Conservation (phyloP, 352 stramenopile genomes). For the Pythium apleroticum region DNA sequence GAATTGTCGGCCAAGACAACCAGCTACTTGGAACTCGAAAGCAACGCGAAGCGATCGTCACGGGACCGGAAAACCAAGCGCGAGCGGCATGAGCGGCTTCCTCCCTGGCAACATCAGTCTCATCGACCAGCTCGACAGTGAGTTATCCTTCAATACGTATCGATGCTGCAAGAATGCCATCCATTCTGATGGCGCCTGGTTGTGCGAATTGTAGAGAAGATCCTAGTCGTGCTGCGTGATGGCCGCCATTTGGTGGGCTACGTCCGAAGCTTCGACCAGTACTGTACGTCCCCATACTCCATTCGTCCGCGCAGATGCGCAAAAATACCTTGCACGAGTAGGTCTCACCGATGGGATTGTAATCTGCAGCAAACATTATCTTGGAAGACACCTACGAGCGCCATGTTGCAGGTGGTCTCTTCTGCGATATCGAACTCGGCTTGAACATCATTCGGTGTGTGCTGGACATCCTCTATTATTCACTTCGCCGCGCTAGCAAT, state of each 20-base stretch:
- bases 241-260: slow-evolving; percentile 94
- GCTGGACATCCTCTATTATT: too few species aligned
- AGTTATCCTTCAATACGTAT: slow-evolving; percentile 22
- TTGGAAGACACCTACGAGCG: slow-evolving; percentile 95
- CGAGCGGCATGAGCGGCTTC: slow-evolving; percentile 59
- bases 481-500: neutral
- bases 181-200: neutral
- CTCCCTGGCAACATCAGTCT: slow-evolving; percentile 83
- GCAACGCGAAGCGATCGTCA: neutral
- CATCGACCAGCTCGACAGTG: slow-evolving; percentile 85
- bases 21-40: neutral
- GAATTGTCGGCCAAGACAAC: slow-evolving; percentile 8
- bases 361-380: slow-evolving; percentile 92
- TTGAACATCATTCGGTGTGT: slow-evolving; percentile 94
- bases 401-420: slow-evolving; percentile 84
- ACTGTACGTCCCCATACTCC: slow-evolving; percentile 46
- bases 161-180: too few species aligned
- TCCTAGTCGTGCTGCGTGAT: slow-evolving; percentile 94
- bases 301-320: neutral
- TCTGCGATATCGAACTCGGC: slow-evolving; percentile 94
- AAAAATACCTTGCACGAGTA: neutral
- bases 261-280: slow-evolving; percentile 87
- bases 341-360: neutral
- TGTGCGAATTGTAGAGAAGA: slow-evolving; percentile 58
- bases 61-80: slow-evolving; percentile 1